phyloP scores from a whole-genome alignment of 2,329 filamentous ascomycete genomes.

The Ophiosphaerella narmari region DNA sequence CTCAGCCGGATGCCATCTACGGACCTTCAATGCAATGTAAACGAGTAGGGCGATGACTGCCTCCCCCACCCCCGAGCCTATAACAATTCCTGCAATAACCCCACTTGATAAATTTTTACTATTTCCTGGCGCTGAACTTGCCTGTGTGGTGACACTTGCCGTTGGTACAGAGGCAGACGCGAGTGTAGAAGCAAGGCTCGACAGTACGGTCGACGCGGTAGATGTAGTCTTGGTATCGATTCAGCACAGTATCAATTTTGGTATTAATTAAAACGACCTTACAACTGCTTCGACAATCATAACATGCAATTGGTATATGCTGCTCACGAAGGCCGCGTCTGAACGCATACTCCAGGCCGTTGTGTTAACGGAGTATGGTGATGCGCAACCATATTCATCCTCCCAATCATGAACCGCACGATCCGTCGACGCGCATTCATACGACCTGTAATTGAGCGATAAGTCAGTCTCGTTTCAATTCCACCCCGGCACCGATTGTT shows the following conservation, averaged over 20 bases:
- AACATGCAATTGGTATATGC: slow-evolving; percentile 2
- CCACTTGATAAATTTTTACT: too few species aligned
- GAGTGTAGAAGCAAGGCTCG: too few species aligned
- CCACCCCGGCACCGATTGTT: too few species aligned
- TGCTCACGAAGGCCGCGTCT: background rate
- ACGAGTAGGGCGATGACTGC: background rate
- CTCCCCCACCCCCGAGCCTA: too few species aligned
- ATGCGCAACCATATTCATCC: slow-evolving; percentile 2
- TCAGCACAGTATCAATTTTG: background rate
- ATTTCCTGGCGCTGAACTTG: too few species aligned
- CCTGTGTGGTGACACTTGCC: too few species aligned
- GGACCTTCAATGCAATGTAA: slow-evolving; percentile 2
- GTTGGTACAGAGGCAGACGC: too few species aligned
- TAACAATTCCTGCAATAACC: too few species aligned
- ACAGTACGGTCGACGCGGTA: too few species aligned
- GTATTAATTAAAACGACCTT: background rate
- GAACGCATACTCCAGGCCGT: background rate
- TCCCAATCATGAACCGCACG: slow-evolving; percentile 1
- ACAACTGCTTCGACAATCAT: slow-evolving; percentile 4
- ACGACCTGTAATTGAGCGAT: background rate
- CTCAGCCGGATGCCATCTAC: background rate
- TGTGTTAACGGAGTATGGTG: background rate
- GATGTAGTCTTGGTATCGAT: too few species aligned
- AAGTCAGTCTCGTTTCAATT: too few species aligned
- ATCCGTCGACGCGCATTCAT: slow-evolving; percentile 1